Evolutionary conservation across 495 filamentous ascomycete genomes (phyloP).

Genomic region (Penicillium verhagenii): DNA sequence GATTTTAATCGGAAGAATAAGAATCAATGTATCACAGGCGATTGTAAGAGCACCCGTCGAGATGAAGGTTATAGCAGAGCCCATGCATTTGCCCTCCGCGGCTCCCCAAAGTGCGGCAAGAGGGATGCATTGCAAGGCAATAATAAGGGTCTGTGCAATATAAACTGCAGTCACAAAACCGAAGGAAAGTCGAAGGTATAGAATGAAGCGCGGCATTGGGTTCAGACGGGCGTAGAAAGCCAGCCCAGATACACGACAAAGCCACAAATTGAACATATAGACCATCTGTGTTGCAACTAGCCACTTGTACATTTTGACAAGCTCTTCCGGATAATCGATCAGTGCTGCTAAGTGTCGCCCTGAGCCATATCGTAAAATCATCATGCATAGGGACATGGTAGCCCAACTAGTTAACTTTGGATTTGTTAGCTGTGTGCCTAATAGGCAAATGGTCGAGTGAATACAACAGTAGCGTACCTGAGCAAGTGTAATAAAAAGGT

Average conservation of each 20-base stretch:
- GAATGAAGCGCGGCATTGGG: conserved; percentile 17
- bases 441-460: too few species aligned
- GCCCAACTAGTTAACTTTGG: conserved; percentile 5
- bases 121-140: conserved; percentile 18
- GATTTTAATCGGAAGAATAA: conserved; percentile 15
- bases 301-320: conserved; percentile 18
- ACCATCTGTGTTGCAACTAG: conserved; percentile 16
- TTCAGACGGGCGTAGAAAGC: conserved; percentile 26
- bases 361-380: conserved; percentile 6
- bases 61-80: conserved; percentile 10
- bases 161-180: conserved; percentile 15
- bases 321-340: not conserved
- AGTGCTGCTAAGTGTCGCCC: conserved; percentile 3
- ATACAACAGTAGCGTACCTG: not conserved
- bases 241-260: conserved; percentile 23
- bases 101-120: conserved; percentile 13
- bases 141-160: conserved; percentile 18
- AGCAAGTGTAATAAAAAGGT: conserved; percentile 2
- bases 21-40: conserved; percentile 14
- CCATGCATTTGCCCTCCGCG: conserved; percentile 13
- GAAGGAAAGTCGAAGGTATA: conserved; percentile 13
- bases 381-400: conserved; percentile 5
- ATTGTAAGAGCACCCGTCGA: conserved; percentile 17
- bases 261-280: conserved; percentile 20
- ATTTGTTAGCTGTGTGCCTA: not conserved